Conservation (phyloP, 2,329 filamentous ascomycete genomes). For the Verruconis gallopava region DNA sequence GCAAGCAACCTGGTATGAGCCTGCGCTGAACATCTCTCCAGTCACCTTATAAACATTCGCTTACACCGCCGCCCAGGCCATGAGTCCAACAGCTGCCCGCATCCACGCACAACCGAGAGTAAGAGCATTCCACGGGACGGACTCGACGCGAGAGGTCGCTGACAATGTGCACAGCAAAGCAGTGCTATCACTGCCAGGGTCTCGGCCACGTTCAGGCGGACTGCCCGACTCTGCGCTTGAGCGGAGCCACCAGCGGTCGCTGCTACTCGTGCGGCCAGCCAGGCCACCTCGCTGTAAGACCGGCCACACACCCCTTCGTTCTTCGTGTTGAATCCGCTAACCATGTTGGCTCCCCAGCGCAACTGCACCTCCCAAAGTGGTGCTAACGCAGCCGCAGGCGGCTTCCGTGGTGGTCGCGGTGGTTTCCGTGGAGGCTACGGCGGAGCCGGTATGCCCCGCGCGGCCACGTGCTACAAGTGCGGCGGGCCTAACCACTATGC, state of each 20-base stretch:
- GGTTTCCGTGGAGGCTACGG: constrained; percentile 61
- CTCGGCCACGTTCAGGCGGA: constrained; percentile 97
- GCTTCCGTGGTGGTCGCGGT: constrained; percentile 44
- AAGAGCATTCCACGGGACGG: constrained; percentile 21
- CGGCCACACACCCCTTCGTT: background rate
- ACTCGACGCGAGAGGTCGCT: constrained; percentile 5
- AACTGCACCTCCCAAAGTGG: constrained; percentile 52
- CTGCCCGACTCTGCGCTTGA: constrained; percentile 90
- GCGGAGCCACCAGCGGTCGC: constrained; percentile 66
- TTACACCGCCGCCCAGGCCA: constrained; percentile 45
- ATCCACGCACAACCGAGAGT: constrained; percentile 89
- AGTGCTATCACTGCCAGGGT: constrained; percentile 99
- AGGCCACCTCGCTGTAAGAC: constrained; percentile 75
- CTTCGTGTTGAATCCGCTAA: too few species aligned
- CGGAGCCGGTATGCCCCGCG: constrained; percentile 50
- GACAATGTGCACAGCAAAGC: constrained; percentile 55
- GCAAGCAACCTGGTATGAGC: constrained; percentile 63
- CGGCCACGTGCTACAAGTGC: constrained; percentile 57
- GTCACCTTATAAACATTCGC: constrained; percentile 9
- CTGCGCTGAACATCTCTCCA: constrained; percentile 18
- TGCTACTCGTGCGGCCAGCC: constrained; percentile 96
- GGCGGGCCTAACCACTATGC: constrained; percentile 93
- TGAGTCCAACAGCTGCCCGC: constrained; percentile 94
- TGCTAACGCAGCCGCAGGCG: constrained; percentile 56
- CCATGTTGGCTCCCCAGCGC: constrained; percentile 47